These are phyloP conservation scores for Spencermartinsiella ligniputridi DNA, from an alignment of 1,139 yeast genomes.

Conservation along the genomic window DNA sequence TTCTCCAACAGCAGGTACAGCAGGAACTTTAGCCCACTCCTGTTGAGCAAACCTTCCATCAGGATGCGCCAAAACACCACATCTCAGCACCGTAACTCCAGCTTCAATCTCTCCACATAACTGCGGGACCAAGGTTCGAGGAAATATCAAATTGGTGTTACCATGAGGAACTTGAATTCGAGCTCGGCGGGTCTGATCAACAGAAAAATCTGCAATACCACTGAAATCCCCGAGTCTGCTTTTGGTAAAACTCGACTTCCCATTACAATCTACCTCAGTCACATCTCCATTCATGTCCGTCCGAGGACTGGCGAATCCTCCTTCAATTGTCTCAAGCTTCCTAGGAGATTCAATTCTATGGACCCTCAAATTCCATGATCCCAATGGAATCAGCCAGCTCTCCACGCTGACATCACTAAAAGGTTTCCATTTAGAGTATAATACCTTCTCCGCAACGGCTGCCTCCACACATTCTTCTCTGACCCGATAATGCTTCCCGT, in stretches of 20 bases:
- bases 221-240: conserved; percentile 17
- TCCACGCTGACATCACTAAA: conserved; percentile 24
- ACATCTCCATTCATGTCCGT: conserved; percentile 4
- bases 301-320: conserved; percentile 22
- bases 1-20: neutral
- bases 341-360: conserved; percentile 22
- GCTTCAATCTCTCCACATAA: conserved; percentile 13
- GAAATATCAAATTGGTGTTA: conserved; percentile 26
- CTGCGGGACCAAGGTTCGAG: conserved; percentile 20
- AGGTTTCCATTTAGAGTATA: conserved; percentile 29
- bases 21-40: neutral
- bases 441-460: conserved; percentile 12
- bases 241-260: conserved; percentile 7
- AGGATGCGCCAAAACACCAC: conserved; percentile 18
- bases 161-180: conserved; percentile 27
- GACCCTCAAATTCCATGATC: conserved; percentile 27
- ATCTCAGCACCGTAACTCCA: conserved; percentile 12
- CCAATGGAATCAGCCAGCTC: conserved; percentile 27
- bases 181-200: conserved; percentile 14
- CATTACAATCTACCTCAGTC: conserved; percentile 1
- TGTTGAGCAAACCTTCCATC: neutral
- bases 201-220: conserved; percentile 16
- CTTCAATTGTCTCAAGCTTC: conserved; percentile 23
- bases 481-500: conserved; percentile 17
- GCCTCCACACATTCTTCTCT: conserved; percentile 24